phyloP scores from a whole-genome alignment of 305 asterid species.

The Petunia hybrid region DNA sequence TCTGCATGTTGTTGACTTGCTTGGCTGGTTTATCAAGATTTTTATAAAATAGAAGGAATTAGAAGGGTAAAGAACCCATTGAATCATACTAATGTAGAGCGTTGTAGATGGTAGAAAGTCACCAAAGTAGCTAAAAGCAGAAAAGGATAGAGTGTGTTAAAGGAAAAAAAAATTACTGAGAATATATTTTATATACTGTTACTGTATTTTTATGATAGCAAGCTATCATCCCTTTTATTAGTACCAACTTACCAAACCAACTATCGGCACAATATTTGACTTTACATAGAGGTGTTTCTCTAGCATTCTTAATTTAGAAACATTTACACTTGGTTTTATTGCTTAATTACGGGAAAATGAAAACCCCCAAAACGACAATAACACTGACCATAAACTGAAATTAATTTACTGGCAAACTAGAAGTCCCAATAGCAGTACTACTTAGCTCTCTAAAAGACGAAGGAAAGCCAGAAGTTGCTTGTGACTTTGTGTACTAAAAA shows the following conservation, averaged over 20 bases:
- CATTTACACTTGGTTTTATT: not conserved
- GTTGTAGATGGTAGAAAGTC: not conserved
- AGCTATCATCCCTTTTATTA: too few species aligned
- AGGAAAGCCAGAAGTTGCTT: slow-evolving; percentile 23
- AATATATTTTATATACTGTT: not conserved
- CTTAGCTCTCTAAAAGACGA: slow-evolving; percentile 9
- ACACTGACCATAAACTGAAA: not conserved
- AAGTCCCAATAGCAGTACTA: not conserved
- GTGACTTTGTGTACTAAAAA: slow-evolving; percentile 23
- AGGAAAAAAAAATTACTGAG: not conserved
- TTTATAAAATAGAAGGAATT: too few species aligned
- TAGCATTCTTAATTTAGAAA: not conserved
- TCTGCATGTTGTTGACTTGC: slow-evolving; percentile 9
- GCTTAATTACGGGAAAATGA: not conserved
- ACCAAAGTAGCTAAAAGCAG: not conserved
- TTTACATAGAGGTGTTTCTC: too few species aligned
- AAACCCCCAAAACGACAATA: not conserved
- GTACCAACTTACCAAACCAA: too few species aligned
- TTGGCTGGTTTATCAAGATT: slow-evolving; percentile 6
- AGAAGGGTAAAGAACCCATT: not conserved
- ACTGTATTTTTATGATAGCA: not conserved
- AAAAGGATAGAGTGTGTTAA: not conserved
- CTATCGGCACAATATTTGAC: too few species aligned
- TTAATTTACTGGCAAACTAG: not conserved
- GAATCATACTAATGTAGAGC: not conserved